Conservation (phyloP, 768 basidiomycete genomes). For the Filobasidium floriforme region DNA sequence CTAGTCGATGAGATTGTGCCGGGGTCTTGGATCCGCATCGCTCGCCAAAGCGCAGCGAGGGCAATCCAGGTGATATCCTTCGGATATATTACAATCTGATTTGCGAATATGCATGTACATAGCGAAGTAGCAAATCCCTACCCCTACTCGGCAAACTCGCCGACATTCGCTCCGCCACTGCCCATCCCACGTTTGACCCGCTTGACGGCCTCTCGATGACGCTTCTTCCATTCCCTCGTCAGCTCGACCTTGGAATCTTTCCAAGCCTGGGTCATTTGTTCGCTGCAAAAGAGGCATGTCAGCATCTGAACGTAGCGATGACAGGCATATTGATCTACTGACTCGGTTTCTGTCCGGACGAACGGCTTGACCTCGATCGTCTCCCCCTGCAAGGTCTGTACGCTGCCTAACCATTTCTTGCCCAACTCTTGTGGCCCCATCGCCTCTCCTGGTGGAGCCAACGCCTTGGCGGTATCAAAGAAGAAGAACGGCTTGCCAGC, state of each 20-base stretch:
- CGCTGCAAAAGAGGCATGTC: conserved; percentile 20
- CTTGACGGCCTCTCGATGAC: conserved; percentile 45
- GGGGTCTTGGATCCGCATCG: no score
- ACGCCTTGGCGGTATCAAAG: conserved; percentile 12
- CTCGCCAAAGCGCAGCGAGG: no score
- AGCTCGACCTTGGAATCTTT: conserved; percentile 39
- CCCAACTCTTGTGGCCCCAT: conserved; percentile 12
- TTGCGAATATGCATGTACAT: no score
- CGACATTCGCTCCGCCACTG: conserved; percentile 8
- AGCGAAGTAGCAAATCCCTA: no score
- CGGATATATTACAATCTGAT: no score
- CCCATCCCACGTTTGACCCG: conserved; percentile 30
- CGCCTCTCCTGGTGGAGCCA: conserved; percentile 10
- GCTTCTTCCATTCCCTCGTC: conserved; percentile 45
- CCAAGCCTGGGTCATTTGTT: conserved; percentile 42
- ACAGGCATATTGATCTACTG: conserved; percentile 1
- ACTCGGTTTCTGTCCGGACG: conserved; percentile 31
- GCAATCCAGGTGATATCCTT: no score
- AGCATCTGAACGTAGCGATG: not conserved
- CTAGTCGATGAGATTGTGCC: no score
- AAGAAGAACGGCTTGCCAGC: conserved; percentile 34
- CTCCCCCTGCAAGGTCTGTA: conserved; percentile 16
- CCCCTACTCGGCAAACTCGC: conserved; percentile 5
- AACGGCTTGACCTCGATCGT: conserved; percentile 24
- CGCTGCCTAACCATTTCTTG: conserved; percentile 27